phyloP scores from a whole-genome alignment of 2,329 filamentous ascomycete genomes.

The Acephala macrosclerotiorum region DNA sequence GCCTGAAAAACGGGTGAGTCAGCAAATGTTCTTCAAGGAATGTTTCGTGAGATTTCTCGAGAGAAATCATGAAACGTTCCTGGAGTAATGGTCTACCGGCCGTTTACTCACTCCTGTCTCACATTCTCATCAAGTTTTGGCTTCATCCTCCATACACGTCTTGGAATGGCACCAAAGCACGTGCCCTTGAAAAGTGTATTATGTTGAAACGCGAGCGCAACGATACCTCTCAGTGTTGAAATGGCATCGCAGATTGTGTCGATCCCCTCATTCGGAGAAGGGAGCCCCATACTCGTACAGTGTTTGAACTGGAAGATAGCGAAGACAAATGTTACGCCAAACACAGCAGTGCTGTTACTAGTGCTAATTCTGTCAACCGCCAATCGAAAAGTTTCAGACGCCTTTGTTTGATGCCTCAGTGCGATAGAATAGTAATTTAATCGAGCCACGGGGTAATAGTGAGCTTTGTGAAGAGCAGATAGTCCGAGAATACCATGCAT shows the following conservation, averaged over 20 bases:
- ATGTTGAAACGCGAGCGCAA: neutral
- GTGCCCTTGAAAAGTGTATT: neutral
- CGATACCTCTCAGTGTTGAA: neutral
- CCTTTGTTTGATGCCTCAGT: neutral
- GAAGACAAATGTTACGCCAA: neutral
- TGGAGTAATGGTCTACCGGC: too few relatives aligned
- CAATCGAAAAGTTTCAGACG: neutral
- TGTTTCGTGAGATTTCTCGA: too few relatives aligned
- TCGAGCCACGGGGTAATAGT: neutral
- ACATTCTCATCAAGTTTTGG: neutral
- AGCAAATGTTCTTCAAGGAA: too few relatives aligned
- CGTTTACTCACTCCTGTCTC: too few relatives aligned
- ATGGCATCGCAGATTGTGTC: neutral
- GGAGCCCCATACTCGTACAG: neutral
- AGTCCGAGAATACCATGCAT: neutral
- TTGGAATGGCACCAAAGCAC: neutral
- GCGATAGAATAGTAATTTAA: neutral
- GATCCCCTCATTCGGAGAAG: neutral
- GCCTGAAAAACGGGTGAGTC: too few relatives aligned
- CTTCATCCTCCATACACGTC: neutral
- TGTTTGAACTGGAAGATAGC: neutral
- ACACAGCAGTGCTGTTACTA: neutral
- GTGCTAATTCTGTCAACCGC: neutral
- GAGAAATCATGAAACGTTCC: too few relatives aligned
- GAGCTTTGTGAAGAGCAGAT: neutral